Evolutionary conservation across 306 rosid species (phyloP), one percentile per base, ranked within the genome.

Genomic region (Sindora glabra): DNA sequence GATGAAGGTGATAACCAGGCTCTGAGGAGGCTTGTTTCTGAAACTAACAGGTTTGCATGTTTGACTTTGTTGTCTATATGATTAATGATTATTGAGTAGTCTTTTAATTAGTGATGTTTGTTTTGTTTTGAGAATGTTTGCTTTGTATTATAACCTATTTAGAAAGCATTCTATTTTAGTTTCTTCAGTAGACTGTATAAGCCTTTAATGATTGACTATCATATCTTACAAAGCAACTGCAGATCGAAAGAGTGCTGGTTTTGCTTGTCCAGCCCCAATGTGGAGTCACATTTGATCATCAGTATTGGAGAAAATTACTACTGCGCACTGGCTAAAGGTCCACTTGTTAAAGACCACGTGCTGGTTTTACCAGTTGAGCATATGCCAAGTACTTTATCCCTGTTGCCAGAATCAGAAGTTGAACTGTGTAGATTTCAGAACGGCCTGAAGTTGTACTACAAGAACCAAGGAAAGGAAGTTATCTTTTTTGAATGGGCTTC

Each of bases 221-320:
- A n/a, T 56, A 49, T 62, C 64, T 32, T 75, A 57, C 48, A 54
- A 73, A 63, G 57, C 69, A 60, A 65, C 73, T 78, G 49, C 86
- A 92, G 99, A 67, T 89, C 96, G 34, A 82, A 82, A 71, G 96
- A 86, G 52, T 92, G 96, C 71, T 92, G 99, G 99, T 92, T 92
- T 75, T 92, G 99, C 86, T 73, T 92, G 67, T 92, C 99, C 52
- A 92, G 96, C 68, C 81, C 96, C 65, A 83, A 69, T 56, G 70
- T 92, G 67, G 95, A 92, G 72, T 86, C 87, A 0, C 95, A 92
- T 71, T 81, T 92, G 62, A 78, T 92, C 64, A 65, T 84, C 77
- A 92, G 94, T 56, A 65, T 92, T 27, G 94, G 94, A 54, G 95
- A 81, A 76, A 76, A 68, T 75, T 82, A 74, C 82, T 92, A 92